These are phyloP conservation scores for Blastobotrys mokoenaii DNA, from an alignment of 805 yeast species.

Conservation along the genomic window DNA sequence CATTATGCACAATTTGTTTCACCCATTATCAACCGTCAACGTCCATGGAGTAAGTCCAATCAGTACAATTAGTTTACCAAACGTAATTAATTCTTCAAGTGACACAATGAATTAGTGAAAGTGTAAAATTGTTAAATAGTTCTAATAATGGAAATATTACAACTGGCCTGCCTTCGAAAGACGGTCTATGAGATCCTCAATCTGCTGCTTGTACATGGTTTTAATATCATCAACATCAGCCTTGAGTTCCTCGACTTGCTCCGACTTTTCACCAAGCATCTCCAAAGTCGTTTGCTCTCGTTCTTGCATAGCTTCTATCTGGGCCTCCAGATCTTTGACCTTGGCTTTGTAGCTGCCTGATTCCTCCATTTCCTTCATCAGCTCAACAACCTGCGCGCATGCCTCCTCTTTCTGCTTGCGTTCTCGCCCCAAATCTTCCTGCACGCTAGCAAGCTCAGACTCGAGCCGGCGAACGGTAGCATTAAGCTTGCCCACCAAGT, in stretches of 20 bases:
- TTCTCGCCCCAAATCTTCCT: conserved; percentile 52
- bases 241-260: conserved; percentile 70
- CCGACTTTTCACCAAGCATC: conserved; percentile 79
- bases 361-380: conserved; percentile 49
- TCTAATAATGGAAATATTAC: neutral
- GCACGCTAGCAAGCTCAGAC: conserved; percentile 58
- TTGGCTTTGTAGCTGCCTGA: conserved; percentile 17
- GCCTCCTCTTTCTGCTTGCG: conserved; percentile 53
- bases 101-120: too few relatives aligned
- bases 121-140: too few relatives aligned
- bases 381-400: conserved; percentile 55
- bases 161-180: conserved; percentile 20
- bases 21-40: too few relatives aligned
- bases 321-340: conserved; percentile 11
- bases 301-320: conserved; percentile 13
- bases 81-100: too few relatives aligned
- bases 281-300: conserved; percentile 53
- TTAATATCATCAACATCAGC: conserved; percentile 89
- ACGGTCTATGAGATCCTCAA: conserved; percentile 69
- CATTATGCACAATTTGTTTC: too few relatives aligned
- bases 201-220: conserved; percentile 73
- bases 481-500: conserved; percentile 65
- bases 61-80: too few relatives aligned
- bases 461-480: conserved; percentile 72
- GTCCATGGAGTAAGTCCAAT: too few relatives aligned